phyloP scores from a whole-genome alignment of 768 basidiomycete genomes.

The Boletus pseudopeckii region DNA sequence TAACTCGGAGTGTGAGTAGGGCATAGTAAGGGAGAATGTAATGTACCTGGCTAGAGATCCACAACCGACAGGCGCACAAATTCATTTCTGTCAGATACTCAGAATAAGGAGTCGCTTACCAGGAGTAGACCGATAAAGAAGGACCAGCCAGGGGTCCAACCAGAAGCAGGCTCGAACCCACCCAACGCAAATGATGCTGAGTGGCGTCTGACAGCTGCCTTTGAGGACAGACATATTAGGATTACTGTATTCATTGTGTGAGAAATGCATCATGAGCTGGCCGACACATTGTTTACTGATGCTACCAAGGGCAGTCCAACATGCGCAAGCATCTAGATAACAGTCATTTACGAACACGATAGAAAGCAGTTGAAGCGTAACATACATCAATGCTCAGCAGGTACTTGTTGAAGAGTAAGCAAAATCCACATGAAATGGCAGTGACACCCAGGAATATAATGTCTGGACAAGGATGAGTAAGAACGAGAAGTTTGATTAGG shows the following conservation, averaged over 20 bases:
- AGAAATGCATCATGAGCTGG: background rate
- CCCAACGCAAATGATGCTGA: constrained; percentile 55
- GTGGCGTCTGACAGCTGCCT: constrained; percentile 53
- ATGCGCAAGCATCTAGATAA: constrained; percentile 51
- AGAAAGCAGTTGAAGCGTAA: background rate
- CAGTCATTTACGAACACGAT: constrained; percentile 2
- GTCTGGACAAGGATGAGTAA: constrained; percentile 30
- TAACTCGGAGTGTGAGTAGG: constrained; percentile 15
- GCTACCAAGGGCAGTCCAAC: constrained; percentile 60
- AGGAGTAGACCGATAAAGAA: constrained; percentile 65
- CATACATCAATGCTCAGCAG: constrained; percentile 50
- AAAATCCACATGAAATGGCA: constrained; percentile 44
- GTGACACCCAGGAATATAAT: constrained; percentile 57
- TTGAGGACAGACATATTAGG: constrained; percentile 52
- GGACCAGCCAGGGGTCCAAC: constrained; percentile 66
- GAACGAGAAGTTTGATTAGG: background rate
- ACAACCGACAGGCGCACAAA: background rate
- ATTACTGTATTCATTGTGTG: constrained; percentile 42
- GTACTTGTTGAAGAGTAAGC: constrained; percentile 53
- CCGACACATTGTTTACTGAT: constrained; percentile 34
- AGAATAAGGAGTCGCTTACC: constrained; percentile 30
- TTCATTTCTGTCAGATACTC: background rate
- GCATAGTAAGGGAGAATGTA: background rate
- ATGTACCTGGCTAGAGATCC: constrained; percentile 28
- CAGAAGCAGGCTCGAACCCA: constrained; percentile 61